These are phyloP conservation scores for Sanguinoderma infundibulare DNA, from an alignment of 1,284 basidiomycete genomes.

Conservation along the genomic window DNA sequence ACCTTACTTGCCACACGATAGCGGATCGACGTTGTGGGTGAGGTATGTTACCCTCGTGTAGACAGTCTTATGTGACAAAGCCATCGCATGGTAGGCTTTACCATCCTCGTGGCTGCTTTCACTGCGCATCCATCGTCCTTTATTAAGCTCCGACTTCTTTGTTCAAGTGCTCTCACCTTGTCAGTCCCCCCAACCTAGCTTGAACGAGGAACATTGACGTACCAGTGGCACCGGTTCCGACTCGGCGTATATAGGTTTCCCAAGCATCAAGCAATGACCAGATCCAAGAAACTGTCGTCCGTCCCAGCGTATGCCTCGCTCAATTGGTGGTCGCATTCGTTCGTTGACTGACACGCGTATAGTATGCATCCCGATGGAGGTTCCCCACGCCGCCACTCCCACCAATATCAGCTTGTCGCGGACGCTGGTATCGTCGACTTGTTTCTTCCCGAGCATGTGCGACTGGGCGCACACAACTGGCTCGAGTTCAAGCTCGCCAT, in stretches of 20 bases:
- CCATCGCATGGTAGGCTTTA: too few species aligned
- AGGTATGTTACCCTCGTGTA: too few species aligned
- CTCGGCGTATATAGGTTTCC: not conserved
- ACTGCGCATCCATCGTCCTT: too few species aligned
- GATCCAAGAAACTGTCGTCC: not conserved
- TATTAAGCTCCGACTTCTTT: too few species aligned
- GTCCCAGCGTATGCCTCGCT: not conserved
- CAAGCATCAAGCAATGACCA: not conserved
- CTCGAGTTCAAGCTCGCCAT: constrained; percentile 20
- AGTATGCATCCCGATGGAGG: not conserved
- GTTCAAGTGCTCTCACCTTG: too few species aligned
- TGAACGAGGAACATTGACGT: not conserved
- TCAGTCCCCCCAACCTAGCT: too few species aligned
- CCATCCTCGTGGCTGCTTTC: too few species aligned
- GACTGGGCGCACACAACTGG: constrained; percentile 16
- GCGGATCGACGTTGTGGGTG: not conserved
- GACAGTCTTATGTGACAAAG: too few species aligned
- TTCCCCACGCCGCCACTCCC: not conserved
- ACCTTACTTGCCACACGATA: not conserved
- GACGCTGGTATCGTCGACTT: constrained; percentile 1
- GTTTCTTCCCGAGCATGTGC: constrained; percentile 14
- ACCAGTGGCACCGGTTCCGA: not conserved
- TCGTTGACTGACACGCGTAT: not conserved
- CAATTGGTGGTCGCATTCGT: not conserved
- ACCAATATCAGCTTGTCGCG: not conserved